These are phyloP conservation scores for Pinus albicaulis DNA, from an alignment of 75 land plant genomes.

Conservation along the genomic window DNA sequence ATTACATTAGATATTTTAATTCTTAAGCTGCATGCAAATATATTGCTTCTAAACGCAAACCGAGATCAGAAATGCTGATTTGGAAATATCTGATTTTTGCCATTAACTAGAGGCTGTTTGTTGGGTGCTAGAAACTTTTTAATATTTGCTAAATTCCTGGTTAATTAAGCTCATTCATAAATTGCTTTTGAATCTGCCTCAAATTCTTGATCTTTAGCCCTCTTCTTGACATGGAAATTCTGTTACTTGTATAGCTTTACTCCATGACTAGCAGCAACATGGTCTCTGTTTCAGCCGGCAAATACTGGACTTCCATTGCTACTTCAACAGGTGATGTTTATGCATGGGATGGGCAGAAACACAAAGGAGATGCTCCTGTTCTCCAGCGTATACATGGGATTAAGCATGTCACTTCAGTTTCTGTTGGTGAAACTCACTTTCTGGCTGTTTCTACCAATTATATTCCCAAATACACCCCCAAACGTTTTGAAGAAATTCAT, in stretches of 20 bases:
- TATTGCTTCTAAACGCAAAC: not conserved
- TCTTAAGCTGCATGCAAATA: not conserved
- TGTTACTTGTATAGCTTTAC: constrained; percentile 10
- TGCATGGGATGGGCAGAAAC: constrained; percentile 86
- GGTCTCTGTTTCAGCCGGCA: constrained; percentile 86
- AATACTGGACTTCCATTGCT: constrained; percentile 81
- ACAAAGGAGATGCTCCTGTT: constrained; percentile 51
- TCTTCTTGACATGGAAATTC: not conserved
- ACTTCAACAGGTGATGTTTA: constrained; percentile 81
- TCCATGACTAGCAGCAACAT: constrained; percentile 20
- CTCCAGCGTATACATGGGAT: constrained; percentile 72
- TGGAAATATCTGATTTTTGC: not conserved
- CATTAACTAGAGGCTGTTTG: not conserved
- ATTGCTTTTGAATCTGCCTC: not conserved
- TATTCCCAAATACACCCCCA: constrained; percentile 59
- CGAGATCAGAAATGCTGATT: not conserved
- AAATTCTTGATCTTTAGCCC: not conserved
- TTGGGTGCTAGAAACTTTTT: not conserved
- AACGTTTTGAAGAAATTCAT: constrained; percentile 9
- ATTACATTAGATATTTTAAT: not conserved
- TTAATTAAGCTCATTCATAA: not conserved
- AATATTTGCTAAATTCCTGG: not conserved
- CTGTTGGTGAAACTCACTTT: constrained; percentile 95
- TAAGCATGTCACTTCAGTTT: constrained; percentile 69
- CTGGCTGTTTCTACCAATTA: constrained; percentile 69